These are phyloP conservation scores for Emergomyces africanus DNA, from an alignment of 2,329 filamentous ascomycete genomes.

Conservation along the genomic window DNA sequence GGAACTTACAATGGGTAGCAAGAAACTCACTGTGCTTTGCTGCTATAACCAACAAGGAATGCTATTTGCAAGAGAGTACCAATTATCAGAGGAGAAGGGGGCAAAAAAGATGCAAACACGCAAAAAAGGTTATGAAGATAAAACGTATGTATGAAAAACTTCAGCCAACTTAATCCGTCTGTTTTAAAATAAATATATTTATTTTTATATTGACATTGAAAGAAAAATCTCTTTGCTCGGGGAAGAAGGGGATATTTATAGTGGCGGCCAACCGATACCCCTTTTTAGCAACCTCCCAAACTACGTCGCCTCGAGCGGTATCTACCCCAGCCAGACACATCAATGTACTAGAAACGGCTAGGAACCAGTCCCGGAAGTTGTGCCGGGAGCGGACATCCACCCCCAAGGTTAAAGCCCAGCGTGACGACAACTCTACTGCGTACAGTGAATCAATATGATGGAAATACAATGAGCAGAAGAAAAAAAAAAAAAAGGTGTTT, in stretches of 20 bases:
- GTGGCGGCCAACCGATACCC: background rate
- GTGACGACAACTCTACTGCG: background rate
- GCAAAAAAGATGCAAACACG: background rate
- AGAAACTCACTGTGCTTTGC: background rate
- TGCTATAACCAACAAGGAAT: background rate
- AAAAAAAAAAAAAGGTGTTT: background rate
- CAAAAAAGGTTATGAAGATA: background rate
- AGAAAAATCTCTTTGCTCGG: background rate
- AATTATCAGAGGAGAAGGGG: background rate
- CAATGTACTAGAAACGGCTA: background rate
- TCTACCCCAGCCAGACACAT: background rate
- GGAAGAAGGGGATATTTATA: conserved; percentile 1
- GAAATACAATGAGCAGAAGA: background rate
- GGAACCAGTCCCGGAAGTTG: background rate
- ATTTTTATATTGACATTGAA: background rate
- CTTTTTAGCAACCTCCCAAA: background rate
- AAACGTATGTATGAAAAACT: background rate
- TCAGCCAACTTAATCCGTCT: background rate
- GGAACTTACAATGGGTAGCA: background rate
- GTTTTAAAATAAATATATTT: background rate
- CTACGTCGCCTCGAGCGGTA: background rate
- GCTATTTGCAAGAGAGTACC: background rate
- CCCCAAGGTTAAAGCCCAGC: background rate
- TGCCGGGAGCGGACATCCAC: background rate
- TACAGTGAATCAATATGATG: too few relatives aligned